Evolutionary conservation across 208 protist species (phyloP).

Genomic region (Trichomonas gallinae): DNA sequence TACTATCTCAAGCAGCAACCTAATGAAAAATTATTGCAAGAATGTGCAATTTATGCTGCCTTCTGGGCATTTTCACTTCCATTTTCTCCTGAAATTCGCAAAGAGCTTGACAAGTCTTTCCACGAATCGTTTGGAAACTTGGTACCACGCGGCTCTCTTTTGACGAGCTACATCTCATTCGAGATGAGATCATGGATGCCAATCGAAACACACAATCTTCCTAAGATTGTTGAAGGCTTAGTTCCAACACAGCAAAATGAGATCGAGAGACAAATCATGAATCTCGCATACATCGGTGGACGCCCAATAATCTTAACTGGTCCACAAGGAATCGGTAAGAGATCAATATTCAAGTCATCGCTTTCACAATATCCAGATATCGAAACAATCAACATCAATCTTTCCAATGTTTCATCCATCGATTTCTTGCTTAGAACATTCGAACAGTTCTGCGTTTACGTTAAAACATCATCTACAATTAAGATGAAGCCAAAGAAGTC

Average conservation of each 20-base stretch:
- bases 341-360: conserved; percentile 81
- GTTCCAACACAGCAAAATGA: not conserved
- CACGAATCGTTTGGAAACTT: not conserved
- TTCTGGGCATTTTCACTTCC: not conserved
- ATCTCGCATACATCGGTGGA: conserved; percentile 1
- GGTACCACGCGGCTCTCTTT: not conserved
- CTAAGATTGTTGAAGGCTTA: not conserved
- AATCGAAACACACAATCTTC: not conserved
- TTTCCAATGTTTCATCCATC: conserved; percentile 82
- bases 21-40: not conserved
- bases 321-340: conserved; percentile 76
- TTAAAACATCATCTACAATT: conserved; percentile 56
- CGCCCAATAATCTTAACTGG: conserved; percentile 76
- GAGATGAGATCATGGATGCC: not conserved
- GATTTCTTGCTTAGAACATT: conserved; percentile 85
- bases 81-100: not conserved
- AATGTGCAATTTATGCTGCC: not conserved
- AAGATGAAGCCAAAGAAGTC: conserved; percentile 29
- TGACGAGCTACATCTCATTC: not conserved
- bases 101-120: not conserved
- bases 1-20: not conserved
- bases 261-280: not conserved
- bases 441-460: conserved; percentile 81
- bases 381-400: conserved; percentile 88
- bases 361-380: conserved; percentile 68